Conservation (phyloP, 805 yeast species). For the Clavispora asparagi region DNA sequence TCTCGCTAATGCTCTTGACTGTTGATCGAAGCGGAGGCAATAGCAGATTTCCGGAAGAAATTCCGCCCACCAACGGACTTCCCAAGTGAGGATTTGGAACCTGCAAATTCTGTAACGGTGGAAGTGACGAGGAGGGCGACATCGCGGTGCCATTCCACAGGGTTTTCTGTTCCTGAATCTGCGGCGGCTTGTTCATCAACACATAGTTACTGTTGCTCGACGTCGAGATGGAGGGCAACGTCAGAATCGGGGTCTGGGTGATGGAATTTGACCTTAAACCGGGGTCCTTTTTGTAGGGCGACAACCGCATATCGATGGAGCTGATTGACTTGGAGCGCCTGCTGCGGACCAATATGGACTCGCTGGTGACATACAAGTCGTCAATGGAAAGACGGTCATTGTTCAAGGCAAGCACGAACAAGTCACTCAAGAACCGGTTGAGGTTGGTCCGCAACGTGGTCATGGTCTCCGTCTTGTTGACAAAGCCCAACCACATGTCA, state of each 20-base stretch:
- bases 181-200: conserved; percentile 1
- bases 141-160: not conserved
- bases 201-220: not conserved
- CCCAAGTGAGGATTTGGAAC: not conserved
- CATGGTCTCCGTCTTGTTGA: conserved; percentile 8
- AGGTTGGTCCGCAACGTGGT: conserved; percentile 12
- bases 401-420: conserved; percentile 7
- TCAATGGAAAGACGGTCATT: conserved; percentile 2
- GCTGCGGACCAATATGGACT: conserved; percentile 5
- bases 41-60: not conserved
- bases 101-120: not conserved
- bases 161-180: not conserved
- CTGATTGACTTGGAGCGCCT: conserved; percentile 7
- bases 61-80: not conserved
- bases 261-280: not conserved
- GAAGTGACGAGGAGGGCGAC: not conserved
- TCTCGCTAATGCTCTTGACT: not conserved
- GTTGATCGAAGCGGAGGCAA: not conserved
- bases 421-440: conserved; percentile 10
- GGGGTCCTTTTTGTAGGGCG: not conserved
- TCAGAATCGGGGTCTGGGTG: not conserved
- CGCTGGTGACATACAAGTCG: conserved; percentile 4
- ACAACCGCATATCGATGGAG: conserved; percentile 1
- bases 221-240: not conserved
- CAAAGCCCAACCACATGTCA: conserved; percentile 21